These are phyloP conservation scores for Martensiomyces pterosporus DNA, from an alignment of 192 early-diverging fungal species.

Conservation along the genomic window DNA sequence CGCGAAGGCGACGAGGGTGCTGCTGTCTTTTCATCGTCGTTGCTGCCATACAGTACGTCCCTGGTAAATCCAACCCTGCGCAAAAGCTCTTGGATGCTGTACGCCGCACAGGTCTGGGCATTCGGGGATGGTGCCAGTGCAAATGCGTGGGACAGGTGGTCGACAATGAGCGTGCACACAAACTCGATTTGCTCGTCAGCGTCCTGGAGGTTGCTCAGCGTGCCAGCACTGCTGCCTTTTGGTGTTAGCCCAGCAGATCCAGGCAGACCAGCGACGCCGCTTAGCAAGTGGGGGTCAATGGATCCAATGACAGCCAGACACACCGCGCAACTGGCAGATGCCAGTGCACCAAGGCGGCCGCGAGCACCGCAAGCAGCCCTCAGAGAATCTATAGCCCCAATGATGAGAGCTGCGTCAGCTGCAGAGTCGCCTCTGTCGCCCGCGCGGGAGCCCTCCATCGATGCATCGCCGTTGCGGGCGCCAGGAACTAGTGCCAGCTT, in stretches of 20 bases:
- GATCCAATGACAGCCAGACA: constrained; percentile 36
- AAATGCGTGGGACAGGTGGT: constrained; percentile 40
- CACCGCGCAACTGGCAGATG: constrained; percentile 36
- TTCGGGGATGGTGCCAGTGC: constrained; percentile 43
- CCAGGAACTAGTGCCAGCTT: constrained; percentile 22
- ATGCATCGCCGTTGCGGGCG: too few species aligned
- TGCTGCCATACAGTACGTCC: constrained; percentile 8
- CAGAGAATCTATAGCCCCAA: constrained; percentile 10
- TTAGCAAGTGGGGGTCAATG: constrained; percentile 10
- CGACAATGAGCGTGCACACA: constrained; percentile 38
- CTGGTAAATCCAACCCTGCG: constrained; percentile 35
- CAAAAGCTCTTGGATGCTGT: constrained; percentile 47
- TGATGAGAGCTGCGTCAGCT: constrained; percentile 19
- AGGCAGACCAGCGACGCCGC: not conserved
- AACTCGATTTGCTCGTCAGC: constrained; percentile 39
- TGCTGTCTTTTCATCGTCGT: not conserved
- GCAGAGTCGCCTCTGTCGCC: constrained; percentile 2
- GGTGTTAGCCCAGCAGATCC: not conserved
- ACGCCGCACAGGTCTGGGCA: constrained; percentile 40
- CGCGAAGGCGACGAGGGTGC: not conserved
- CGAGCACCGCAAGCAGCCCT: constrained; percentile 18
- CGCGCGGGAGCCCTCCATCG: too few species aligned
- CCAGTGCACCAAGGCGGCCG: constrained; percentile 25
- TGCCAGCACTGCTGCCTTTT: not conserved
- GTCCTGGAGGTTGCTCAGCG: constrained; percentile 17